Base-by-base conservation (phyloP, 1,284 basidiomycete species). In the Laetiporus sulphureus region DNA sequence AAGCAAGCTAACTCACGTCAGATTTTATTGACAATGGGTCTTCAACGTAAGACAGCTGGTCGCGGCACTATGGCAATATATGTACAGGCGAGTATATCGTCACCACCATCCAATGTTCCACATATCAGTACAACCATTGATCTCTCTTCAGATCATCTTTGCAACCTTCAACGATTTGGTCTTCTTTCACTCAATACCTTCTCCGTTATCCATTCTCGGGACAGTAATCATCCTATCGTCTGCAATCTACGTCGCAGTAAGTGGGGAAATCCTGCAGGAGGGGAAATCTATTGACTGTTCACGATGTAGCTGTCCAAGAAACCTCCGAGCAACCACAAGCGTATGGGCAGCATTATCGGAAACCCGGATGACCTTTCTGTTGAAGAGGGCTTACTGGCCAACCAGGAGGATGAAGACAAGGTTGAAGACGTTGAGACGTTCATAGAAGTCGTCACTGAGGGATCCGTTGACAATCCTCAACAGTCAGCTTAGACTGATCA, bases 41-140 rank as follows among this genome's bases (percentile, higher is more conserved):
- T 84, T 11, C 79, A 81, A 54, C 69, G 75, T 11, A 82, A 84
- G 56, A 74, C 77, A 0, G 80, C 77, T 0, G 72, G 77, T 3
- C 63, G 82, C 22, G 80, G 74, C 1, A 66, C 74, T 0, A 69
- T 83, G 60, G 80, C 73, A 0, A 55, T 83, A 0, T 84, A 84
- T 52, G 68, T 75, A 6, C 76, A 79, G 58, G 77, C 74, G 42
- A 36, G 53, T 50, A 29, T 6, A n/a, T n/a, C n/a, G n/a, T n/a
- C n/a, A n/a, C n/a, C n/a, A n/a, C n/a, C n/a, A n/a, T n/a, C n/a
- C n/a, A n/a, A n/a, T n/a, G n/a, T n/a, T n/a, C n/a, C n/a, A n/a
- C n/a, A n/a, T n/a, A n/a, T n/a, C n/a, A n/a, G 38, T 23, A 43
- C n/a, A 42, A 16, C 1, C 5, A 11, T 18, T 22, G 19, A 12